Conservation (phyloP, 371 early-diverging fungal genomes). For the Zychaea mexicana region DNA sequence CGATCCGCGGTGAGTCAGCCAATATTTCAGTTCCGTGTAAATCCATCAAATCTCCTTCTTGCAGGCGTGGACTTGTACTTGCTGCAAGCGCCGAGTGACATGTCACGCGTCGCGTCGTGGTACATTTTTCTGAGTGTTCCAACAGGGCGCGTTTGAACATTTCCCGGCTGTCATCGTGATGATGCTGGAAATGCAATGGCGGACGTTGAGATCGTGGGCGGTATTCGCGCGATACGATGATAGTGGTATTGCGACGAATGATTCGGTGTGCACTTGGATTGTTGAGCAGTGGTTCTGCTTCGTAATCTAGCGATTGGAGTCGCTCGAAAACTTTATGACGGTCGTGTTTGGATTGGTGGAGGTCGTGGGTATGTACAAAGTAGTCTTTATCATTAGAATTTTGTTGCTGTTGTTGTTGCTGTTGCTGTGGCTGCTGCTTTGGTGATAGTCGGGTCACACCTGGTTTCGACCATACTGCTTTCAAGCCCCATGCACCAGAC, state of each 20-base stretch:
- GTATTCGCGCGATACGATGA: conserved; percentile 61
- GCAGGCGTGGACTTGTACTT: conserved; percentile 34
- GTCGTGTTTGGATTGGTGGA: no score
- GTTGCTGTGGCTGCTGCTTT: background rate
- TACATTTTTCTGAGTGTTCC: conserved; percentile 32
- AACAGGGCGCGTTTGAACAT: conserved; percentile 42
- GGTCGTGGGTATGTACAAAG: conserved; percentile 34
- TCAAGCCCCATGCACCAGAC: conserved; percentile 53
- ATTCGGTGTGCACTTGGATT: conserved; percentile 55
- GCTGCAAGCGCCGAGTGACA: conserved; percentile 16
- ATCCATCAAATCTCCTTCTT: conserved; percentile 18
- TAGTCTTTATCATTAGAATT: conserved; percentile 22
- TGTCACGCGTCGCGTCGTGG: background rate
- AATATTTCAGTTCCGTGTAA: conserved; percentile 27
- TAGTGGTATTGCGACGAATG: conserved; percentile 49
- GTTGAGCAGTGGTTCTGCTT: conserved; percentile 55
- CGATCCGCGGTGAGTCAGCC: conserved; percentile 24
- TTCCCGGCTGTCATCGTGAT: conserved; percentile 25
- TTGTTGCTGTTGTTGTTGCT: conserved; percentile 8
- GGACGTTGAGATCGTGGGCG: conserved; percentile 29
- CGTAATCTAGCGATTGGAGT: conserved; percentile 58
- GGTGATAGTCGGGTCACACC: conserved; percentile 20
- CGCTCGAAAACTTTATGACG: conserved; percentile 49
- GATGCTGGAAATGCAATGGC: conserved; percentile 13
- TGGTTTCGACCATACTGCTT: conserved; percentile 37